Percentiles rank a stretch among this genome's conserved stretches.
Conservation (phyloP, 257 asterid species). For the Solanum pinnatisectum region DNA sequence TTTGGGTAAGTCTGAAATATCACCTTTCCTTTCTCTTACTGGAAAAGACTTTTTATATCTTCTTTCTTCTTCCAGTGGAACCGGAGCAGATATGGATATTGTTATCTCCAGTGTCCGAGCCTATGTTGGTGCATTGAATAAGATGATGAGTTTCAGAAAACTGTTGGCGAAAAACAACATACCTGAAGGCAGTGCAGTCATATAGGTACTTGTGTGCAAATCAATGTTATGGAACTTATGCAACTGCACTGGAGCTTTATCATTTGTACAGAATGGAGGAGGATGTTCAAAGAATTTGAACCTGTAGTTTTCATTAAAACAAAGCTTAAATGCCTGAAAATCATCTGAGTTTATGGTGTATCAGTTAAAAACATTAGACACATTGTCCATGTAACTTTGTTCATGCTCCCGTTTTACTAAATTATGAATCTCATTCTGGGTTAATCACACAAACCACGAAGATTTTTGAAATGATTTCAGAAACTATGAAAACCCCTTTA, state of each 20-base stretch:
- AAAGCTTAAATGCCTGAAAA: neutral
- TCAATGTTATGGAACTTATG: neutral
- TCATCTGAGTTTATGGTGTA: neutral
- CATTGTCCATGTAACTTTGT: neutral
- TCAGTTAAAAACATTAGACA: neutral
- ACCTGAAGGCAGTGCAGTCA: neutral
- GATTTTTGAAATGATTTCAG: neutral
- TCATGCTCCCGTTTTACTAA: neutral
- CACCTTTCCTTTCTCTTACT: neutral
- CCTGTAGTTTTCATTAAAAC: neutral
- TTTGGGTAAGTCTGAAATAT: neutral
- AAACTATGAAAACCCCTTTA: neutral
- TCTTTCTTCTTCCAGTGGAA: constrained; percentile 43
- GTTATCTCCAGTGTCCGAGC: constrained; percentile 91
- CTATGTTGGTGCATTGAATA: constrained; percentile 83
- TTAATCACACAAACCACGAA: neutral
- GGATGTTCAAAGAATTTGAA: neutral
- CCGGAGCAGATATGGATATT: constrained; percentile 83
- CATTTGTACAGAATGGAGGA: neutral
- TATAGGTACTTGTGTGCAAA: neutral
- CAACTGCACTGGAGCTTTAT: neutral
- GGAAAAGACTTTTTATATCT: neutral
- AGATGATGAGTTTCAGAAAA: constrained; percentile 53
- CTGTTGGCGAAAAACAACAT: neutral
- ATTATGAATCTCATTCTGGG: neutral